phyloP scores from a whole-genome alignment of 148 eudicot species.

The Camellia granthamiana region DNA sequence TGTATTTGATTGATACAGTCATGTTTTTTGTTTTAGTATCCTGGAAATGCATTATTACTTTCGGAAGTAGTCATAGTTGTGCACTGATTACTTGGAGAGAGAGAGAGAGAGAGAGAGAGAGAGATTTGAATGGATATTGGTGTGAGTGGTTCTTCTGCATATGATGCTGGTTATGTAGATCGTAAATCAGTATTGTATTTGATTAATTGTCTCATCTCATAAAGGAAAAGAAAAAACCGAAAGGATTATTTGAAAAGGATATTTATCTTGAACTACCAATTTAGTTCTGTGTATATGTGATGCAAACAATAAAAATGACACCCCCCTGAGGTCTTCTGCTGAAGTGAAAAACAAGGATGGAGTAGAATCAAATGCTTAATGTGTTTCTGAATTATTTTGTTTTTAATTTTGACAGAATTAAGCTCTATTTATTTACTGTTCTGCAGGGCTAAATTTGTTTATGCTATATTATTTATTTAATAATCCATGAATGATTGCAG shows the following conservation, averaged over 20 bases:
- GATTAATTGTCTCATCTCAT: background rate
- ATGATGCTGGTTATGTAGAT: too few species aligned
- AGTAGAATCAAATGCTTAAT: background rate
- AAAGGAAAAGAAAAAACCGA: background rate
- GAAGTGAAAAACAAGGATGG: background rate
- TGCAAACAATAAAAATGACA: background rate
- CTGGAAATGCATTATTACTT: background rate
- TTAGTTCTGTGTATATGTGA: background rate
- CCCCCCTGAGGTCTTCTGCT: too few species aligned
- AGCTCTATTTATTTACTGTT: background rate
- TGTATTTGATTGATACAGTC: background rate
- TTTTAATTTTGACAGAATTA: background rate
- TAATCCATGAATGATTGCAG: constrained; percentile 29
- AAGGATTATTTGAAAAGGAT: background rate
- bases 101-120: too few species aligned
- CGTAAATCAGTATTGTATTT: background rate
- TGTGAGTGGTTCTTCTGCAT: too few species aligned
- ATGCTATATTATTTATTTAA: background rate
- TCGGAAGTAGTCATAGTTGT: background rate
- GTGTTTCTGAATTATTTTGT: background rate
- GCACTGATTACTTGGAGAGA: background rate
- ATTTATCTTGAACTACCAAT: background rate
- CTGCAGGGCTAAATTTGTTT: background rate
- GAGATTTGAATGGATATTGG: background rate
- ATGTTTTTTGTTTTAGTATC: background rate